Conservation (phyloP, 129 eudicot species). For the Solidago caesia region DNA sequence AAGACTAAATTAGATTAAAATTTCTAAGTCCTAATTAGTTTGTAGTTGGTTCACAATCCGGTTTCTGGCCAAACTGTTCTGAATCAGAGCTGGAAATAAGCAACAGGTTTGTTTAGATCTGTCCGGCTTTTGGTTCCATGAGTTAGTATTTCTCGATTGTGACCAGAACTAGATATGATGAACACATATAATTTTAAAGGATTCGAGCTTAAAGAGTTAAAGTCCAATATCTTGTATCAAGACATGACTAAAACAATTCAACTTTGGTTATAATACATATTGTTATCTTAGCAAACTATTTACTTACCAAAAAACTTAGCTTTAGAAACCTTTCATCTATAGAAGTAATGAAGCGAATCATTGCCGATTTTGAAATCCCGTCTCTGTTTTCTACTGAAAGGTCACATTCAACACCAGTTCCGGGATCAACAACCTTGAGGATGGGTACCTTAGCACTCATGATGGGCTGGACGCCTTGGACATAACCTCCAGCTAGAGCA, state of each 20-base stretch:
- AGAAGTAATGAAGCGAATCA: conserved; percentile 62
- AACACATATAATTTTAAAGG: too few relatives aligned
- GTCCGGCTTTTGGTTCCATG: too few relatives aligned
- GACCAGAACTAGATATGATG: too few relatives aligned
- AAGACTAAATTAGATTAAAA: too few relatives aligned
- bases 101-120: too few relatives aligned
- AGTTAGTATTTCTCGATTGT: too few relatives aligned
- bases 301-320: conserved; percentile 83
- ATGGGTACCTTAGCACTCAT: conserved; percentile 89
- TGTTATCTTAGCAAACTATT: neutral
- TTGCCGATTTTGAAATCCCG: conserved; percentile 76
- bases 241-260: neutral
- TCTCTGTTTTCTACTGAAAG: conserved; percentile 89
- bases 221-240: neutral
- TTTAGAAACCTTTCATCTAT: conserved; percentile 86
- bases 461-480: conserved; percentile 63
- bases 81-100: too few relatives aligned
- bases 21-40: too few relatives aligned
- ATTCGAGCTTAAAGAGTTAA: neutral
- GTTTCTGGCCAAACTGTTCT: too few relatives aligned
- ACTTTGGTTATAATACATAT: neutral
- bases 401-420: conserved; percentile 90
- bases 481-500: conserved; percentile 66
- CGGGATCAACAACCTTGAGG: conserved; percentile 75
- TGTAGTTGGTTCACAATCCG: too few relatives aligned